Conservation (phyloP, 2,329 filamentous ascomycete species). For the Xylariaceae sp. region DNA sequence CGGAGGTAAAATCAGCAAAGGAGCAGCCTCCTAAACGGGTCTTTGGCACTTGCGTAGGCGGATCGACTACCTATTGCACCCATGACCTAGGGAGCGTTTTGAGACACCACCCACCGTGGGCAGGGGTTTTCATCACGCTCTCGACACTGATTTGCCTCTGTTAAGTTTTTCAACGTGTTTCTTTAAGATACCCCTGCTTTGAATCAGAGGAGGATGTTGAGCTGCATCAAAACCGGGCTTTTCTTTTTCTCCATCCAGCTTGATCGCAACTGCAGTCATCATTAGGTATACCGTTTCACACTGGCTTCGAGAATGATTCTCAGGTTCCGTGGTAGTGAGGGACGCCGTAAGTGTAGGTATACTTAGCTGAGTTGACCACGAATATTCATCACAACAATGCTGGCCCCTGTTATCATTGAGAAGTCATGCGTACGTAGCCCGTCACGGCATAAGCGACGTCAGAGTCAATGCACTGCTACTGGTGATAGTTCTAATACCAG, state of each 20-base stretch:
- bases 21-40: slow-evolving; percentile 9
- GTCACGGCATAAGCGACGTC: background rate
- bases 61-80: background rate
- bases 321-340: too few species aligned
- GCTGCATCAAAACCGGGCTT: background rate
- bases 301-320: background rate
- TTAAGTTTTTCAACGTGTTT: background rate
- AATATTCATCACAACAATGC: background rate
- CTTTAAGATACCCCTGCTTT: background rate
- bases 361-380: too few species aligned
- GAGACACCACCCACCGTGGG: background rate
- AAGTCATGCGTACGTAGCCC: background rate
- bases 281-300: background rate
- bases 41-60: background rate
- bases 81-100: background rate
- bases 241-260: slow-evolving; percentile 2
- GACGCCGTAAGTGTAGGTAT: too few species aligned
- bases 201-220: background rate
- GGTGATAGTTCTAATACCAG: background rate
- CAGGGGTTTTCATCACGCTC: background rate
- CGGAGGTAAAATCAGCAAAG: slow-evolving; percentile 18
- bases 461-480: background rate
- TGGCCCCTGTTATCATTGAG: background rate
- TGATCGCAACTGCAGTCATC: background rate
- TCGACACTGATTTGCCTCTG: background rate